phyloP scores from a whole-genome alignment of 805 yeast genomes.

The Yarrowia alimentaria region DNA sequence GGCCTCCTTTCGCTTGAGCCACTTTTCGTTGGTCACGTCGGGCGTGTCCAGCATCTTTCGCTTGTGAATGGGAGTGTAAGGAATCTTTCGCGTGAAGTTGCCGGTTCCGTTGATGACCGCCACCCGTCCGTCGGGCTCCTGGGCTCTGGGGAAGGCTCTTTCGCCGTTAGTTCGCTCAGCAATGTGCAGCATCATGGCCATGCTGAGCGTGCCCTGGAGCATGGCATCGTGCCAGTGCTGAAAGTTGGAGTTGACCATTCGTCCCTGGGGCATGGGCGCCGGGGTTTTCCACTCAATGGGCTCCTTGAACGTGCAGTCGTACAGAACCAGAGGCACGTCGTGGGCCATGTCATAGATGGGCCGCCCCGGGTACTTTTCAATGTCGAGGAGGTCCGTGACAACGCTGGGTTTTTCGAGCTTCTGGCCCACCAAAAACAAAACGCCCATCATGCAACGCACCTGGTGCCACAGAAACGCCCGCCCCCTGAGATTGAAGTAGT shows the following conservation, averaged over 20 bases:
- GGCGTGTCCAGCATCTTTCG: conserved; percentile 62
- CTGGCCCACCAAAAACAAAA: conserved; percentile 78
- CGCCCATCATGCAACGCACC: conserved; percentile 92
- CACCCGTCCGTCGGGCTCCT: conserved; percentile 36
- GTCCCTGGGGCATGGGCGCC: not conserved
- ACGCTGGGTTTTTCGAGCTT: conserved; percentile 60
- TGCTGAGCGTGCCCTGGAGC: conserved; percentile 15
- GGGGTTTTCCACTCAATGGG: conserved; percentile 60
- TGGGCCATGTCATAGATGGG: conserved; percentile 88
- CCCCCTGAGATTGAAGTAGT: conserved; percentile 75
- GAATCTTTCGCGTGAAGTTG: conserved; percentile 54
- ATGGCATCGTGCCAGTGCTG: conserved; percentile 16
- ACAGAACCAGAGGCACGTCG: conserved; percentile 81
- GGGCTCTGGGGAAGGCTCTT: conserved; percentile 8
- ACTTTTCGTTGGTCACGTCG: conserved; percentile 67
- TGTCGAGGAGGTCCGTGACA: conserved; percentile 58
- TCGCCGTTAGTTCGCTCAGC: conserved; percentile 35
- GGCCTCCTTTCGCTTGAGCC: conserved; percentile 44
- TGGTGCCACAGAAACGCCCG: conserved; percentile 97
- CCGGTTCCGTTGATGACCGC: conserved; percentile 75
- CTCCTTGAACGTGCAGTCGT: conserved; percentile 72
- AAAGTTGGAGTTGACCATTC: conserved; percentile 14
- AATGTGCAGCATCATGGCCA: conserved; percentile 21
- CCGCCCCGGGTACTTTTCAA: conserved; percentile 54
- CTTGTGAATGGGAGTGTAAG: conserved; percentile 56